Evolutionary conservation across 1,139 yeast species (phyloP), one percentile per base, ranked within the genome.

Genomic region (Protomyces pachydermus): DNA sequence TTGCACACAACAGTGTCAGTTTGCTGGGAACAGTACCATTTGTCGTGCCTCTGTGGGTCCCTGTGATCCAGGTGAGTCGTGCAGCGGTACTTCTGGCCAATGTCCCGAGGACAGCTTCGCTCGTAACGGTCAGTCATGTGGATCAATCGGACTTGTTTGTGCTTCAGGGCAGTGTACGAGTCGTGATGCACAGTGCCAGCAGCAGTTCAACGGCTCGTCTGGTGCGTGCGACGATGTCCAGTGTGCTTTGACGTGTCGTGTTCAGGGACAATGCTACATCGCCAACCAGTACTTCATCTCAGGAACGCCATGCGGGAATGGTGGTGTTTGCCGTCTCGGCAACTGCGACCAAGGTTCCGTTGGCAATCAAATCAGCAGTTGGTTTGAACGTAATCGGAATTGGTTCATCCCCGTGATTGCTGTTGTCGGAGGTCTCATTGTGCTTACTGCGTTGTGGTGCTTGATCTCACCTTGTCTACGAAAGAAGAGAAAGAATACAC

Each of bases 91-190:
- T 61, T 70, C 76, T 1, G 70, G 78, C 1, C 52, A 67, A 0
- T 76, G 79, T 62, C 79, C 79, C 1, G 56, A 70, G 5, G 75
- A 74, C 64, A 65, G 64, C 35, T 65, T 67, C 20, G 62, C 67
- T 6, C 68, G 69, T 2, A 72, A 76, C 61, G 79, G 79, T 32
- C 66, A 71, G 34, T 42, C 65, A 38, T 76, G 79, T 60, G 65
- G 67, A 16, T 64, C 66, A 3, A 37, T 5, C 9, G 71, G 68
- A 12, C 68, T 74, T 48, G 62, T 68, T 28, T 76, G 79, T 65
- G 75, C 75, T 20, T 72, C 77, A 6, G 79, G 79, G 16, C 76
- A 72, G 54, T 76, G 79, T 65, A 74, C 78, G 2, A 74, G 77
- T 28, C 71, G 79, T 18, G 75, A 76, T 63, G 68, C 70, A 64